Conservation (phyloP, 305 asterid genomes). For the Fraxinus greggii region DNA sequence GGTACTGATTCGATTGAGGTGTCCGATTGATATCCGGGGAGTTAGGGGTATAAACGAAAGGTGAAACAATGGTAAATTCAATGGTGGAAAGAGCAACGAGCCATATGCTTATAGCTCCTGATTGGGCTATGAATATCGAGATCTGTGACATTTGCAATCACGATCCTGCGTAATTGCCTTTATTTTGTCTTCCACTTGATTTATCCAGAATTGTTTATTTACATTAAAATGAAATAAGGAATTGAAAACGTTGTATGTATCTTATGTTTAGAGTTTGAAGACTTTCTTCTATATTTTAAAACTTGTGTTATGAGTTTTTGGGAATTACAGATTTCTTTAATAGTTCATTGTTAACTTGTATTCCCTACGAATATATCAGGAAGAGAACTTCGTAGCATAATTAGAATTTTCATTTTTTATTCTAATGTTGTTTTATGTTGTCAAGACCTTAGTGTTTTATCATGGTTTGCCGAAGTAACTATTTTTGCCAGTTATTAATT, state of each 20-base stretch:
- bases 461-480: neutral
- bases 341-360: neutral
- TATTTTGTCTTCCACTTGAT: neutral
- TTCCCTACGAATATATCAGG: neutral
- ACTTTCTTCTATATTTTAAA: neutral
- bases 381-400: neutral
- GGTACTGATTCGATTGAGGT: neutral
- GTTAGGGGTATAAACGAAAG: slow-evolving; percentile 30
- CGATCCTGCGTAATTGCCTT: slow-evolving; percentile 80
- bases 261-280: neutral
- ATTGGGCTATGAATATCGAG: slow-evolving; percentile 99
- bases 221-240: neutral
- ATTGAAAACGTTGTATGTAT: neutral
- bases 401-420: neutral
- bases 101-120: slow-evolving; percentile 95
- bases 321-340: neutral
- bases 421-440: neutral
- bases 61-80: slow-evolving; percentile 69
- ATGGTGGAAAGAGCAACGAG: slow-evolving; percentile 96
- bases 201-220: neutral
- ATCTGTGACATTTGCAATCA: slow-evolving; percentile 97
- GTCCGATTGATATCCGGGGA: slow-evolving; percentile 4
- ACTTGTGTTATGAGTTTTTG: neutral
- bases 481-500: neutral
- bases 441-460: neutral